Conservation (phyloP, 257 asterid genomes). For the Solanum medicagineum region DNA sequence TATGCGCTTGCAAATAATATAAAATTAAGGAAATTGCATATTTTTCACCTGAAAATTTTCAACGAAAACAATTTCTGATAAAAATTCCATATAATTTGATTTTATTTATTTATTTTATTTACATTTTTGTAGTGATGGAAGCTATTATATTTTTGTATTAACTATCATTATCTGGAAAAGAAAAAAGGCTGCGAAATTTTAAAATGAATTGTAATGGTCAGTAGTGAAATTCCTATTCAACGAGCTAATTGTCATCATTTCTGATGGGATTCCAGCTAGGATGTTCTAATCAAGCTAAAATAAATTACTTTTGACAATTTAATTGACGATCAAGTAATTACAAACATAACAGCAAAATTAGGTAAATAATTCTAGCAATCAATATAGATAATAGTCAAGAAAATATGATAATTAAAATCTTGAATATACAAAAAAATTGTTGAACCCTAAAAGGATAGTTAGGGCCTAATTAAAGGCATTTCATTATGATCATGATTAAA, state of each 20-base stretch:
- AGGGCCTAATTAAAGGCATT: background rate
- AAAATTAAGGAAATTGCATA: too few species aligned
- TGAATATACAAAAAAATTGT: background rate
- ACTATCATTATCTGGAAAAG: too few species aligned
- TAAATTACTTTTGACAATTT: background rate
- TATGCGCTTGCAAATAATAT: too few species aligned
- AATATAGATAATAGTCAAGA: background rate
- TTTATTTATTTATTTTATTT: too few species aligned
- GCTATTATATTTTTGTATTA: too few species aligned
- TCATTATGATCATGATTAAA: too few species aligned
- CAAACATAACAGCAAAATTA: background rate
- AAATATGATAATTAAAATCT: background rate
- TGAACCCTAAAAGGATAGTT: background rate
- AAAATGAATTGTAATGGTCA: background rate
- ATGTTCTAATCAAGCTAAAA: background rate
- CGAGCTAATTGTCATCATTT: background rate
- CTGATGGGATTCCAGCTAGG: background rate
- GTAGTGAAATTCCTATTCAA: background rate
- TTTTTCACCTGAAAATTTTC: too few species aligned
- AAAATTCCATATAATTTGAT: too few species aligned
- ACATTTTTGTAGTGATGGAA: background rate
- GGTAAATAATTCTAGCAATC: background rate
- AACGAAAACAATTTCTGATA: too few species aligned
- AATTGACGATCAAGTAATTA: background rate
- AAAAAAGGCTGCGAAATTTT: background rate